phyloP scores from a whole-genome alignment of 768 basidiomycete species.

The Harrya chromipes region DNA sequence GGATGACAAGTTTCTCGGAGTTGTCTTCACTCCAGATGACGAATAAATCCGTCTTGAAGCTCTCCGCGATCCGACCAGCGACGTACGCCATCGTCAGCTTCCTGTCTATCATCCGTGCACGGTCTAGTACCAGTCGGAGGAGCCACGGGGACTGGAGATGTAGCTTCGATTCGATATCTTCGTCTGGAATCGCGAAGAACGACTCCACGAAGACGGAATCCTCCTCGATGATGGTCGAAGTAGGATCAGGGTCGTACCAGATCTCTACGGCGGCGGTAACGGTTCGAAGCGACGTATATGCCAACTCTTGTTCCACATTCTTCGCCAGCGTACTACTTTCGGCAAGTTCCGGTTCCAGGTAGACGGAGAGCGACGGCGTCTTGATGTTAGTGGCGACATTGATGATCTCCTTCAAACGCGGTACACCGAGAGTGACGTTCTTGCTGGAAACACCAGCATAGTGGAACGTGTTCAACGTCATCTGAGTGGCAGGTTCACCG shows the following conservation, averaged over 20 bases:
- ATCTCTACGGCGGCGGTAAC: slow-evolving; percentile 96
- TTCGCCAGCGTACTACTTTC: slow-evolving; percentile 66
- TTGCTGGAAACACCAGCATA: slow-evolving; percentile 99
- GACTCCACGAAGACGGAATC: slow-evolving; percentile 95
- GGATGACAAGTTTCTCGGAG: slow-evolving; percentile 94
- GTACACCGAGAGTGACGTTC: slow-evolving; percentile 99
- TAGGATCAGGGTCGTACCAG: slow-evolving; percentile 95
- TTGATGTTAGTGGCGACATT: slow-evolving; percentile 99
- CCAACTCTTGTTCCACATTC: slow-evolving; percentile 88
- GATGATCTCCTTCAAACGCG: slow-evolving; percentile 98
- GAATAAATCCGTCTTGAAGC: slow-evolving; percentile 93
- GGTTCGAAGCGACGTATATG: slow-evolving; percentile 90
- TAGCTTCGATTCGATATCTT: slow-evolving; percentile 88
- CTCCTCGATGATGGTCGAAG: slow-evolving; percentile 92
- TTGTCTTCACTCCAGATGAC: slow-evolving; percentile 99
- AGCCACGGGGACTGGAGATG: slow-evolving; percentile 96
- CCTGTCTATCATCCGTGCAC: slow-evolving; percentile 96
- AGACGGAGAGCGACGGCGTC: slow-evolving; percentile 94
- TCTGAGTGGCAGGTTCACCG: slow-evolving; percentile 98
- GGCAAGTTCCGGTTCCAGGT: slow-evolving; percentile 71
- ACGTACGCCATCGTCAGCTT: slow-evolving; percentile 95
- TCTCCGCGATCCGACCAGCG: slow-evolving; percentile 88
- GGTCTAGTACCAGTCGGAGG: slow-evolving; percentile 93
- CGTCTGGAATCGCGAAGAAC: slow-evolving; percentile 99
- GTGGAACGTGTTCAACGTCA: slow-evolving; percentile 99